phyloP scores from a whole-genome alignment of 2,329 filamentous ascomycete genomes.

The Colletotrichum kahawae region DNA sequence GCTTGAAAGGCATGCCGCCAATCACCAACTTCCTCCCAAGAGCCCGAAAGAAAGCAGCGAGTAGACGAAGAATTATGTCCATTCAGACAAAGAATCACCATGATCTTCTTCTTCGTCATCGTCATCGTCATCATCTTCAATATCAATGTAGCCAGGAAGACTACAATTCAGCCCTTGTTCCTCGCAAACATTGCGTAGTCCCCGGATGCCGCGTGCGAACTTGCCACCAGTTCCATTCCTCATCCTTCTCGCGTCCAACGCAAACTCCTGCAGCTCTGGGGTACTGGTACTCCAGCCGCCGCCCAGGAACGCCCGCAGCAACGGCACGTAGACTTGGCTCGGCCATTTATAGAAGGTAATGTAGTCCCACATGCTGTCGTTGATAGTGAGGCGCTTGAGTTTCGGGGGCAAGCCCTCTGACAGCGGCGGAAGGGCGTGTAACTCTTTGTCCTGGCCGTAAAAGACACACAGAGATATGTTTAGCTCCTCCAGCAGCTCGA shows the following conservation, averaged over 20 bases:
- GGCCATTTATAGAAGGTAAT: neutral
- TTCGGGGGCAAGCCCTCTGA: neutral
- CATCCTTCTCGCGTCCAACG: neutral
- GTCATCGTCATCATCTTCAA: neutral
- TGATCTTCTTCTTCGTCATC: neutral
- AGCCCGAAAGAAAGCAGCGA: neutral
- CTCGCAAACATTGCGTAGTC: neutral
- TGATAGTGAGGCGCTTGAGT: neutral
- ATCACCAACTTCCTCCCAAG: neutral
- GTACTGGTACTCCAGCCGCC: neutral
- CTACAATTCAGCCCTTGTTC: neutral
- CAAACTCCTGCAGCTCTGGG: neutral
- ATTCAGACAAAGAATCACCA: neutral
- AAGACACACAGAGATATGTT: neutral
- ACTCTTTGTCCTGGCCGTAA: neutral
- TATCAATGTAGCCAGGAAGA: neutral
- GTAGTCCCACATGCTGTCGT: neutral
- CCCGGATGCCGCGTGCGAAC: neutral
- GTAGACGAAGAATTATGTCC: neutral
- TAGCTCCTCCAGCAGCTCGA: neutral
- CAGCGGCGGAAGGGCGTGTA: neutral
- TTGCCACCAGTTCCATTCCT: accelerated
- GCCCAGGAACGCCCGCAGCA: neutral
- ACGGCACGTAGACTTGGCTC: neutral
- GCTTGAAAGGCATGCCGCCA: neutral